These are phyloP conservation scores for Aurifilum marmelostoma DNA, from an alignment of 2,329 filamentous ascomycete species.

Conservation along the genomic window DNA sequence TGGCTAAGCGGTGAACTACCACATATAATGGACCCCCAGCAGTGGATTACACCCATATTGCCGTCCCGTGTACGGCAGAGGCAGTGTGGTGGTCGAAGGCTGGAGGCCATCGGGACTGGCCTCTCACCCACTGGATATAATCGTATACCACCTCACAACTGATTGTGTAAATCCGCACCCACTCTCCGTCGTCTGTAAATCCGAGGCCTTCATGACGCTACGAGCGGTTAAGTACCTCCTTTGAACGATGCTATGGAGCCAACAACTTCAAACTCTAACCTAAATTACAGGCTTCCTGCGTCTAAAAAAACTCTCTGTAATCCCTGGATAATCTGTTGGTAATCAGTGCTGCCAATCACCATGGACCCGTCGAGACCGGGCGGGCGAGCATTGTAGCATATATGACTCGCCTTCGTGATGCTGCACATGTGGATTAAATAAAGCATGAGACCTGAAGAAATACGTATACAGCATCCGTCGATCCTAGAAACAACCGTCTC, in stretches of 20 bases:
- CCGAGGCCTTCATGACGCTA: neutral
- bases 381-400: too few species aligned
- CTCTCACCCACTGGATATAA: neutral
- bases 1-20: too few species aligned
- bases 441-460: neutral
- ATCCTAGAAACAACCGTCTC: neutral
- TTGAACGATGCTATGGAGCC: neutral
- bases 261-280: neutral
- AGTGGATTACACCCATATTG: too few species aligned
- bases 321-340: conserved; percentile 23
- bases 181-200: neutral
- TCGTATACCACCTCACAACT: neutral
- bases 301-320: conserved; percentile 21
- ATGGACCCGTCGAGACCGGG: neutral
- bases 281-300: neutral
- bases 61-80: too few species aligned
- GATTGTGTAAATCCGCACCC: neutral
- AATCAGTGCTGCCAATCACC: neutral
- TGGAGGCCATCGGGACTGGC: too few species aligned
- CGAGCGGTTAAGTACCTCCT: neutral
- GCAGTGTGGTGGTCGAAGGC: too few species aligned
- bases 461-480: too few species aligned
- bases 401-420: neutral
- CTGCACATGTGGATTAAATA: neutral
- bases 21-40: too few species aligned